These are phyloP conservation scores for Speleostelium caveatum DNA, from an alignment of 78 protist species.

Conservation along the genomic window DNA sequence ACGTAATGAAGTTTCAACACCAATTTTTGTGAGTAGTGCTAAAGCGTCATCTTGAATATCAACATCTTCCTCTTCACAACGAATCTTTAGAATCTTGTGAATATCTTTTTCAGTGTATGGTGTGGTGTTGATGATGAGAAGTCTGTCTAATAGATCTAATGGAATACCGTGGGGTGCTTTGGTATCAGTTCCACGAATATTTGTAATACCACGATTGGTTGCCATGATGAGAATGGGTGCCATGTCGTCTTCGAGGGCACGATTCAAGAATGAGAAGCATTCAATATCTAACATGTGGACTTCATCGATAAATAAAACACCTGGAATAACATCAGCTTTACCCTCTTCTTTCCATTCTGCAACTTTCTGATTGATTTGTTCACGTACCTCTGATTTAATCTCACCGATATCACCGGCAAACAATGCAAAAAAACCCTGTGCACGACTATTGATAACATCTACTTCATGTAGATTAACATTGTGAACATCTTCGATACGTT, in stretches of 20 bases:
- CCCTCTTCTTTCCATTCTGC: slow-evolving; percentile 99
- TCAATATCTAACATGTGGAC: slow-evolving; percentile 99
- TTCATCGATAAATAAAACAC: slow-evolving; percentile 99
- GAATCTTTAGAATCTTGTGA: slow-evolving; percentile 75
- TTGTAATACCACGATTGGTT: slow-evolving; percentile 96
- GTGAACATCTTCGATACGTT: slow-evolving; percentile 97
- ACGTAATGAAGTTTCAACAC: slow-evolving; percentile 93
- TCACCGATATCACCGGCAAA: slow-evolving; percentile 98
- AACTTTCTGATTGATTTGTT: slow-evolving; percentile 96
- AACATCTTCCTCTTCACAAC: slow-evolving; percentile 97
- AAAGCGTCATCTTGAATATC: slow-evolving; percentile 93
- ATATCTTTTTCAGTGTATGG: slow-evolving; percentile 87
- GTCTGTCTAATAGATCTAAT: slow-evolving; percentile 97
- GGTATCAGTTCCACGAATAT: slow-evolving; percentile 96
- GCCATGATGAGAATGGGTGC: slow-evolving; percentile 98
- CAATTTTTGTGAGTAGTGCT: slow-evolving; percentile 91
- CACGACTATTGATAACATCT: slow-evolving; percentile 98
- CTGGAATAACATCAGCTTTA: slow-evolving; percentile 98
- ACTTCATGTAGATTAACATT: slow-evolving; percentile 98
- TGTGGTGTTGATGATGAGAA: slow-evolving; percentile 88
- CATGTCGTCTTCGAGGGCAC: slow-evolving; percentile 96
- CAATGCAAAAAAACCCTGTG: slow-evolving; percentile 97
- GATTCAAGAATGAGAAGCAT: slow-evolving; percentile 98
- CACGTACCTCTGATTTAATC: slow-evolving; percentile 95
- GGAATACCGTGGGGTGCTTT: slow-evolving; percentile 99